Base-by-base conservation (phyloP, 495 filamentous ascomycete genomes). In the Tetracladium marchalianum region DNA sequence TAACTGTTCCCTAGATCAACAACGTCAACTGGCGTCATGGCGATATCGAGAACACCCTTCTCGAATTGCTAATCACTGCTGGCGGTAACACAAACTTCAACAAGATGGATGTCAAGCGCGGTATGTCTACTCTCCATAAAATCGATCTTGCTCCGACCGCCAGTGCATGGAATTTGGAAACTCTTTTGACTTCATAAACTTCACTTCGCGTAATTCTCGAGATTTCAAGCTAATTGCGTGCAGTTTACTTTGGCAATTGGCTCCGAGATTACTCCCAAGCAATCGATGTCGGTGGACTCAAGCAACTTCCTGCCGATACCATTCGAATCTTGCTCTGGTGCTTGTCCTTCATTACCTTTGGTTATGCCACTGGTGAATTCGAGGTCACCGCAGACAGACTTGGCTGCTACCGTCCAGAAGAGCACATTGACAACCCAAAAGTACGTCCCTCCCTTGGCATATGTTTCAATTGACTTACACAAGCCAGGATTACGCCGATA, bases 321-420 rank as follows among this genome's bases (percentile, higher is more conserved):
- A 92, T 95, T 54, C 79, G 88, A 32, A 84, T 93, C 35, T 68
- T 94, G 2, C 73, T 88, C 15, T 96, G 90, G 90, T 76, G 95
- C 45, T 74, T 96, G 19, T 85, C 85, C 1, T 95, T 96, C 65
- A 78, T 96, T 67, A 82, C 79, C 42, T 92, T 95, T 64, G 92
- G 92, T 16, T 98, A 94, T 69, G 92, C 89, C n/a, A 97, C 92
- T 0, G 84, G 72, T 12, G 92, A 98, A 60, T 98, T 95, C 58
- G 92, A 98, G 60, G 92, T 98, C 39, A 98, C 92, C 4, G 75
- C 84, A 4, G 90, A 96, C 35, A 72, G 92, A 8, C 73, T 98
- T 7, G 92, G 92, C 7, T 84, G 88, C 47, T 98, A 98, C 58
- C 75, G 92, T 11, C 89, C 92, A 0, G 92, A 98, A 57, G 92